These are phyloP conservation scores for Exophiala bonariae DNA, from an alignment of 2,329 filamentous ascomycete genomes.

Conservation along the genomic window DNA sequence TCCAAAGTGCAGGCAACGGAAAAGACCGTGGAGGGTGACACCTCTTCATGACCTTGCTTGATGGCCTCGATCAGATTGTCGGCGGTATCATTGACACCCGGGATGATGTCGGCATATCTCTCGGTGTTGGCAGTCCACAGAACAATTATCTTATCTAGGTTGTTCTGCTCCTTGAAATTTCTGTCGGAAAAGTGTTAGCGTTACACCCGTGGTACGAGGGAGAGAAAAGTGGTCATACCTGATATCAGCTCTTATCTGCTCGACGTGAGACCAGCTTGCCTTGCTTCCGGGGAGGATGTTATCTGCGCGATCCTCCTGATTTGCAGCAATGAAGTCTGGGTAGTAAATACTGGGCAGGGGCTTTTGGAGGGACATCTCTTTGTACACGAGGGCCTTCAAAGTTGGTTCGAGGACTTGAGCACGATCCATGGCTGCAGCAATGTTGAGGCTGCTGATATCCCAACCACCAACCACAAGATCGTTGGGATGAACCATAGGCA, in stretches of 20 bases:
- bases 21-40: slow-evolving; percentile 95
- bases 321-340: slow-evolving; percentile 97
- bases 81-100: slow-evolving; percentile 93
- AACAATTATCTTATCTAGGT: slow-evolving; percentile 91
- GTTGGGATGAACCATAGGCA: slow-evolving; percentile 97
- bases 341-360: slow-evolving; percentile 97
- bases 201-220: too few relatives aligned
- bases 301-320: slow-evolving; percentile 95
- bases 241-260: slow-evolving; percentile 90
- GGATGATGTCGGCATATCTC: slow-evolving; percentile 84
- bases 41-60: slow-evolving; percentile 79
- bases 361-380: slow-evolving; percentile 87
- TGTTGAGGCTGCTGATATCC: slow-evolving; percentile 91
- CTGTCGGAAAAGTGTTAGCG: slow-evolving; percentile 41
- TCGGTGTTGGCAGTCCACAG: slow-evolving; percentile 99
- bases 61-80: slow-evolving; percentile 90
- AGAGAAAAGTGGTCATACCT: slow-evolving; percentile 52
- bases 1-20: slow-evolving; percentile 93
- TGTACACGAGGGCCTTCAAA: slow-evolving; percentile 83
- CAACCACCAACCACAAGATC: slow-evolving; percentile 93
- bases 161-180: slow-evolving; percentile 84
- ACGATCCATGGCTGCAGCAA: slow-evolving; percentile 92
- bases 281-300: slow-evolving; percentile 82
- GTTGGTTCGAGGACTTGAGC: slow-evolving; percentile 94
- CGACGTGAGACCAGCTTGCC: slow-evolving; percentile 83